Conservation (phyloP, 75 land plant genomes). For the Isoetes taiwanensis region DNA sequence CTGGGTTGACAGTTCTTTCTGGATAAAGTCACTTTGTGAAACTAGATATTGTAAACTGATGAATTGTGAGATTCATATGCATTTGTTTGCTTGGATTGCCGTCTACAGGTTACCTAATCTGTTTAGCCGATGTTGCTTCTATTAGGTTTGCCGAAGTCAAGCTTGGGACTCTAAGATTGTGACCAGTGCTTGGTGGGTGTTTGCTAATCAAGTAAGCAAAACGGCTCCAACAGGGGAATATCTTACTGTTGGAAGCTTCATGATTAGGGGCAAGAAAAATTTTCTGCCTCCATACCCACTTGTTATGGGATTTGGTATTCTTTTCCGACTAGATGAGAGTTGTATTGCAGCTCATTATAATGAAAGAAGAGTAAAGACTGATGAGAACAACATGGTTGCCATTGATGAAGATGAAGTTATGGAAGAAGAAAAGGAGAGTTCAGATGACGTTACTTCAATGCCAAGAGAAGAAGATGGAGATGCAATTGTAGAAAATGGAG, state of each 20-base stretch:
- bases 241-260: conserved; percentile 97
- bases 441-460: background rate
- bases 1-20: background rate
- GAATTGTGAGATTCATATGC: no score
- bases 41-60: no score
- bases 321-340: conserved; percentile 92
- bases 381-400: conserved; percentile 29
- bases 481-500: background rate
- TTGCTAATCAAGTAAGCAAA: conserved; percentile 95
- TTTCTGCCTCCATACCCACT: conserved; percentile 93
- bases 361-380: conserved; percentile 80
- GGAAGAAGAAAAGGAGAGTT: conserved; percentile 13
- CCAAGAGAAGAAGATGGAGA: conserved; percentile 8
- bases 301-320: conserved; percentile 94
- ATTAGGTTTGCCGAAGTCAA: conserved; percentile 91
- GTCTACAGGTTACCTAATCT: background rate
- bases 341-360: conserved; percentile 78
- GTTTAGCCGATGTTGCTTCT: background rate
- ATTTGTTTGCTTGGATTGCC: background rate
- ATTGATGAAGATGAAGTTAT: background rate
- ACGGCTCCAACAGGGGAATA: conserved; percentile 99
- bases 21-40: background rate
- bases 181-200: conserved; percentile 99
- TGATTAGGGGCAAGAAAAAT: conserved; percentile 92
- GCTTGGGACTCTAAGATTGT: conserved; percentile 99